phyloP scores from a whole-genome alignment of 1,139 yeast genomes.

The Trichomonascaceae sp. region DNA sequence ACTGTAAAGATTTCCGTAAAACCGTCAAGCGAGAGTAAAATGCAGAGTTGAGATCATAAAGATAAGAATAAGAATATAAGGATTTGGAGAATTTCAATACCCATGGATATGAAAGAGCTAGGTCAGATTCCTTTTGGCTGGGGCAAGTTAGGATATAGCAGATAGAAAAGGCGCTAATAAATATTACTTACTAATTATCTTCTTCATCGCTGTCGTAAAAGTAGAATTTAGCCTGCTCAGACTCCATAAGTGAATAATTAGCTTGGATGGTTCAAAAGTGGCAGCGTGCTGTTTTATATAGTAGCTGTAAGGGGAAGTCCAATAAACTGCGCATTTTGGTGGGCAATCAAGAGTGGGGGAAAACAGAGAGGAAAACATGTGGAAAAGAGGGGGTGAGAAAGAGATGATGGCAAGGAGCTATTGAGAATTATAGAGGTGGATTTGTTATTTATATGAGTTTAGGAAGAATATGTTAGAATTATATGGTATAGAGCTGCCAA shows the following conservation, averaged over 20 bases:
- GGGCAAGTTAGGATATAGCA: not conserved
- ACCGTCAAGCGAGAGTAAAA: constrained; percentile 70
- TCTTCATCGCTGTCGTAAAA: not conserved
- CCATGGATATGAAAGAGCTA: constrained; percentile 8
- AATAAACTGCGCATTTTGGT: not conserved
- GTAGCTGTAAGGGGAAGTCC: not conserved
- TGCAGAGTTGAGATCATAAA: constrained; percentile 74
- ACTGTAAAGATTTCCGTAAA: constrained; percentile 67
- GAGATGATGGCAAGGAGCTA: too few species aligned
- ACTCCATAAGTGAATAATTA: not conserved
- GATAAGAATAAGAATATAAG: constrained; percentile 79
- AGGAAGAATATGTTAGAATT: too few species aligned
- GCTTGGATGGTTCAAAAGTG: not conserved
- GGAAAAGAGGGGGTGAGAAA: too few species aligned
- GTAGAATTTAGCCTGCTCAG: not conserved
- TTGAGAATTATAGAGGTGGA: too few species aligned
- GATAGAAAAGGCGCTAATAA: too few species aligned
- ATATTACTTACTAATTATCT: not conserved
- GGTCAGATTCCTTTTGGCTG: not conserved
- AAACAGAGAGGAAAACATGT: too few species aligned
- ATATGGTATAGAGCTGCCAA: too few species aligned
- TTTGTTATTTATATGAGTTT: too few species aligned
- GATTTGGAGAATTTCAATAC: constrained; percentile 61
- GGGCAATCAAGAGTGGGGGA: not conserved
- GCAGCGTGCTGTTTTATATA: not conserved